phyloP scores from a whole-genome alignment of 495 filamentous ascomycete species.

The Aspergillus nanangensis region DNA sequence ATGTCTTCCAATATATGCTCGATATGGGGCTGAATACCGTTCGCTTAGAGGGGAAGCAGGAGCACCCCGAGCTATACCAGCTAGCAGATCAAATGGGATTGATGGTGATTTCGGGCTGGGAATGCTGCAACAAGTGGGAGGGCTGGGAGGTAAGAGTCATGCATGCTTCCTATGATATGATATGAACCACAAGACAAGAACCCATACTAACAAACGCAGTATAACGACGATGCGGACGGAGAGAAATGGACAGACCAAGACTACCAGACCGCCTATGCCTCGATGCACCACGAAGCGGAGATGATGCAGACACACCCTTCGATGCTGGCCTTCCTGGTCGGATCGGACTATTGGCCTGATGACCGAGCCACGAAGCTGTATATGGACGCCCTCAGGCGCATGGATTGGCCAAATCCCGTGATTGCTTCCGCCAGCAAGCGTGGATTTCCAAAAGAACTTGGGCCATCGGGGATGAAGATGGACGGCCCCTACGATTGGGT shows the following conservation, averaged over 20 bases:
- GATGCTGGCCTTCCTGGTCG: slow-evolving; percentile 53
- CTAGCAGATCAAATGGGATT: slow-evolving; percentile 55
- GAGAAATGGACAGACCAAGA: slow-evolving; percentile 47
- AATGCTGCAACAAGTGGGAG: slow-evolving; percentile 69
- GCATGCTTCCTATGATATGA: neutral
- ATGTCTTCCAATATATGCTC: slow-evolving; percentile 47
- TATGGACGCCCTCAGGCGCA: slow-evolving; percentile 38
- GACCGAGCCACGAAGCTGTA: slow-evolving; percentile 50
- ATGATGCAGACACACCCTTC: slow-evolving; percentile 57
- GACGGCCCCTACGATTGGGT: slow-evolving; percentile 66
- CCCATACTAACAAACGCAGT: slow-evolving; percentile 18
- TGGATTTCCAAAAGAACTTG: slow-evolving; percentile 47
- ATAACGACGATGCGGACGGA: slow-evolving; percentile 50
- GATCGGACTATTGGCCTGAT: slow-evolving; percentile 61
- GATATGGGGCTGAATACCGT: slow-evolving; percentile 61
- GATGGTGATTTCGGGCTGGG: slow-evolving; percentile 62
- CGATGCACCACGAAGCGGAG: slow-evolving; percentile 56
- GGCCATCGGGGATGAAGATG: slow-evolving; percentile 61
- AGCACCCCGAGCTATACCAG: slow-evolving; percentile 56
- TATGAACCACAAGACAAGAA: neutral
- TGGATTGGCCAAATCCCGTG: slow-evolving; percentile 55
- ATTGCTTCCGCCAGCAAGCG: slow-evolving; percentile 53
- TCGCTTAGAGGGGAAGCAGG: slow-evolving; percentile 61
- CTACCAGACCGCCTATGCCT: slow-evolving; percentile 47
- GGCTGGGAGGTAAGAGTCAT: slow-evolving; percentile 42